Conservation (phyloP, 2,329 filamentous ascomycete genomes). For the Ophiognomonia clavigignenti-juglandacearum region DNA sequence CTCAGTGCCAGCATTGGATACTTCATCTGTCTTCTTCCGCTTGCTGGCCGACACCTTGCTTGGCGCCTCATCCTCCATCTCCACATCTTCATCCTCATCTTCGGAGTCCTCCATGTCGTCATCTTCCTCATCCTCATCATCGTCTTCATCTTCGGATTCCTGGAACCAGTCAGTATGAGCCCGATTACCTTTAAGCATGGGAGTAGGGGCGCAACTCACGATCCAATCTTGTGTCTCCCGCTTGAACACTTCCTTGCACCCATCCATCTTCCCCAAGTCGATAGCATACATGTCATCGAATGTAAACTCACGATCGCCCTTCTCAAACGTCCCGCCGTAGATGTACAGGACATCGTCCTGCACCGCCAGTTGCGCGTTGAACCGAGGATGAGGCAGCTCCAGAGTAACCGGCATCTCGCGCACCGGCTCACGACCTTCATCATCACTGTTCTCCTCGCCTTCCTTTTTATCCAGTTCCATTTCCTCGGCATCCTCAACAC, state of each 20-base stretch:
- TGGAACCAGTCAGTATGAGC: conserved; percentile 31
- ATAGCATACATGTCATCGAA: conserved; percentile 94
- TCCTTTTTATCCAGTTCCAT: conserved; percentile 47
- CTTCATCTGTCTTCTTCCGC: conserved; percentile 47
- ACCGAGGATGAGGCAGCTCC: conserved; percentile 84
- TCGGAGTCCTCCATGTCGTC: conserved; percentile 51
- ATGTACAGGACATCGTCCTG: conserved; percentile 92
- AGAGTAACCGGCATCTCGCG: conserved; percentile 63
- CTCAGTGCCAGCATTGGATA: conserved; percentile 33
- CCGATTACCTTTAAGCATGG: not conserved
- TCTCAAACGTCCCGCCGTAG: conserved; percentile 92
- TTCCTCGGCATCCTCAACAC: conserved; percentile 48
- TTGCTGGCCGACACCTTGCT: conserved; percentile 48
- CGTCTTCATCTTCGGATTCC: conserved; percentile 55
- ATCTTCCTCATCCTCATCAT: conserved; percentile 56
- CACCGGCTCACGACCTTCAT: conserved; percentile 52
- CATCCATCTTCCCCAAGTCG: conserved; percentile 91
- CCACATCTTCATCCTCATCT: conserved; percentile 43
- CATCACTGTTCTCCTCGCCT: conserved; percentile 33
- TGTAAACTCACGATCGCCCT: conserved; percentile 89
- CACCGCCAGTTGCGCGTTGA: conserved; percentile 86
- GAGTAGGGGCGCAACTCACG: conserved; percentile 37
- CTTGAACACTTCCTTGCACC: conserved; percentile 86
- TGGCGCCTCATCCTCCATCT: conserved; percentile 42
- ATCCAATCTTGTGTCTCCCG: conserved; percentile 83